phyloP scores from a whole-genome alignment of 345 rosid species.

The Heritiera littoralis region DNA sequence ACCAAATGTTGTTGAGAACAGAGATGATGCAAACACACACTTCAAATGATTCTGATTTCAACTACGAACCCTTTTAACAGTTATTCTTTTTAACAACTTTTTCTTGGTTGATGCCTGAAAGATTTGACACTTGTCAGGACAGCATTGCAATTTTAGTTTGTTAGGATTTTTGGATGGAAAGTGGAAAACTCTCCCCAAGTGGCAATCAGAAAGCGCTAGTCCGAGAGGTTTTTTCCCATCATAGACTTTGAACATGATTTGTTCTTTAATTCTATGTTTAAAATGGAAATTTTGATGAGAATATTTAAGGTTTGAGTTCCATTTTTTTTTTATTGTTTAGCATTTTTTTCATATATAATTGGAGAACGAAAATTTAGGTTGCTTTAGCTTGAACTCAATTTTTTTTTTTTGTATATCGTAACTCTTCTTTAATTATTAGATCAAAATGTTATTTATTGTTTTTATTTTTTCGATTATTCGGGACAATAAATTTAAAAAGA shows the following conservation, averaged over 20 bases:
- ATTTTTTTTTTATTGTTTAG: no score
- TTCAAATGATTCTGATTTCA: neutral
- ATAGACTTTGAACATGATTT: neutral
- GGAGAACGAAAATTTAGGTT: no score
- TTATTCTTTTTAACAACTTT: neutral
- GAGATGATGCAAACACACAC: neutral
- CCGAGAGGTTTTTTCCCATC: neutral
- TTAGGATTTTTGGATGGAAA: neutral
- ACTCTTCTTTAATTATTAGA: no score
- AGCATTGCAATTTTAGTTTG: neutral
- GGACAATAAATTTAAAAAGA: no score
- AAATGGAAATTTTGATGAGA: no score
- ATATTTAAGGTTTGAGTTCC: neutral
- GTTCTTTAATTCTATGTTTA: neutral
- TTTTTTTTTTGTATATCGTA: no score
- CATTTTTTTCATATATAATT: no score
- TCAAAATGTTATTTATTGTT: no score
- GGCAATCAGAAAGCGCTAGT: neutral
- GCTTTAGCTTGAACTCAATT: no score
- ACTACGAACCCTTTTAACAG: neutral
- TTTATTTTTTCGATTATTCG: no score
- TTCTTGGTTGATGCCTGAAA: neutral
- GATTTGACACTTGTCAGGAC: slow-evolving; percentile 1
- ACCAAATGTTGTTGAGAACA: slow-evolving; percentile 10
- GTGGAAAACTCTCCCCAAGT: slow-evolving; percentile 1